Conservation (phyloP, 78 protist genomes). For the Guillardia theta region DNA sequence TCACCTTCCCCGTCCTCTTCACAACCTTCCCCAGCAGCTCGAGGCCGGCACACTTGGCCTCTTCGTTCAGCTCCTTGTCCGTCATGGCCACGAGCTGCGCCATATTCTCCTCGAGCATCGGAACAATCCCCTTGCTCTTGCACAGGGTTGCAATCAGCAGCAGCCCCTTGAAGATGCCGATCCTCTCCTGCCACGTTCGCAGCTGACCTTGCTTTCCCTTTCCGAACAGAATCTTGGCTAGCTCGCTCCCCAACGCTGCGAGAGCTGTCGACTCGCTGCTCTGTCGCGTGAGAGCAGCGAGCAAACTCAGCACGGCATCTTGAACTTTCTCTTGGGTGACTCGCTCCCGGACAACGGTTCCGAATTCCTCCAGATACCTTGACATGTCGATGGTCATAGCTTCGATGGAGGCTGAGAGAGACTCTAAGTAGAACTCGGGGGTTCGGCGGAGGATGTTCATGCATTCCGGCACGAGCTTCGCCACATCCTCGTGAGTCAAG, state of each 20-base stretch:
- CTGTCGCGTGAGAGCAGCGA: not conserved
- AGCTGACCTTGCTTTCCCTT: not conserved
- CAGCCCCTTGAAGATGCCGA: not conserved
- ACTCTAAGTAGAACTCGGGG: not conserved
- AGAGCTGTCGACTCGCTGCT: constrained; percentile 26
- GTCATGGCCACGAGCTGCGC: not conserved
- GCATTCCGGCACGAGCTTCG: not conserved
- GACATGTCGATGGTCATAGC: not conserved
- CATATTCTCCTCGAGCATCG: not conserved
- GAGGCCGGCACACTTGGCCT: not conserved
- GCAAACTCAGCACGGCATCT: not conserved
- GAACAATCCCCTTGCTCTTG: not conserved
- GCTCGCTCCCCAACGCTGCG: not conserved
- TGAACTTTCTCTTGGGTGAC: not conserved
- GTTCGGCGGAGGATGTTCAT: not conserved
- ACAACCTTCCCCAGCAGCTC: not conserved
- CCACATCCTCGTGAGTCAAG: constrained; percentile 15
- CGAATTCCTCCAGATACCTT: not conserved
- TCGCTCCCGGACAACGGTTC: not conserved
- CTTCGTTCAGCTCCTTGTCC: not conserved
- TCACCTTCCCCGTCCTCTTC: not conserved
- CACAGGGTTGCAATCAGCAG: not conserved
- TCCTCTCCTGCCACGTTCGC: constrained; percentile 15
- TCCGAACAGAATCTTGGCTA: not conserved
- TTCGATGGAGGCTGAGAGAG: not conserved